phyloP scores from a whole-genome alignment of 257 asterid genomes.

The Fraxinus anomala region DNA sequence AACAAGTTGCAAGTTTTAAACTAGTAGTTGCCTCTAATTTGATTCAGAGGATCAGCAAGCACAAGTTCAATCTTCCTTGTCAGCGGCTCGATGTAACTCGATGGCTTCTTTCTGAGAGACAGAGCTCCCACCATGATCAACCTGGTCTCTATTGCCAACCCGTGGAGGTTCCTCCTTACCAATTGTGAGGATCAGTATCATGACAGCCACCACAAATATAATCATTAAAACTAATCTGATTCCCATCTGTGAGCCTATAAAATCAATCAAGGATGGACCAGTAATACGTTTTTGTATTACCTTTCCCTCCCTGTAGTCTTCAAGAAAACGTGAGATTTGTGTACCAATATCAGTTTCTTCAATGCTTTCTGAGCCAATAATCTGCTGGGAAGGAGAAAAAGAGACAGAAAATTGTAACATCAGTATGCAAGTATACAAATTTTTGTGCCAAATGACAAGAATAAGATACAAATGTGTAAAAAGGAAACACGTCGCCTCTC shows the following conservation, averaged over 20 bases:
- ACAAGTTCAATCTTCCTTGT: conserved; percentile 61
- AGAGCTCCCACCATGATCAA: conserved; percentile 36
- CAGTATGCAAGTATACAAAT: background rate
- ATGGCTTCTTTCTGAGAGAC: conserved; percentile 40
- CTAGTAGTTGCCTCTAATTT: background rate
- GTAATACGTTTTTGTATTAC: conserved; percentile 51
- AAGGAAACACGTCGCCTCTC: background rate
- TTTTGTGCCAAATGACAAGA: background rate
- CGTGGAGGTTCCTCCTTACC: conserved; percentile 57
- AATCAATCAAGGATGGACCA: conserved; percentile 54
- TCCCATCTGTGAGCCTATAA: conserved; percentile 51
- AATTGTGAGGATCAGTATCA: conserved; percentile 43
- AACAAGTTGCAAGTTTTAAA: background rate
- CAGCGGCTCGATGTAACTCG: conserved; percentile 37
- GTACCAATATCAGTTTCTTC: conserved; percentile 60
- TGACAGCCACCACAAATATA: conserved; percentile 43
- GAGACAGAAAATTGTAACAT: conserved; percentile 11
- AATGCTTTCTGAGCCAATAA: conserved; percentile 64
- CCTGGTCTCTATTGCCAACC: conserved; percentile 47
- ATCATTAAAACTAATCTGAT: conserved; percentile 38
- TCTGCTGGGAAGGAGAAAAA: conserved; percentile 37
- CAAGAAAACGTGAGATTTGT: conserved; percentile 61
- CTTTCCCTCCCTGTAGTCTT: conserved; percentile 72
- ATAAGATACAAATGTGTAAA: background rate
- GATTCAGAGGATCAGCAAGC: conserved; percentile 1